Evolutionary conservation across 345 rosid genomes (phyloP), one percentile per base, ranked within the genome.

Genomic region (Mercurialis annua): DNA sequence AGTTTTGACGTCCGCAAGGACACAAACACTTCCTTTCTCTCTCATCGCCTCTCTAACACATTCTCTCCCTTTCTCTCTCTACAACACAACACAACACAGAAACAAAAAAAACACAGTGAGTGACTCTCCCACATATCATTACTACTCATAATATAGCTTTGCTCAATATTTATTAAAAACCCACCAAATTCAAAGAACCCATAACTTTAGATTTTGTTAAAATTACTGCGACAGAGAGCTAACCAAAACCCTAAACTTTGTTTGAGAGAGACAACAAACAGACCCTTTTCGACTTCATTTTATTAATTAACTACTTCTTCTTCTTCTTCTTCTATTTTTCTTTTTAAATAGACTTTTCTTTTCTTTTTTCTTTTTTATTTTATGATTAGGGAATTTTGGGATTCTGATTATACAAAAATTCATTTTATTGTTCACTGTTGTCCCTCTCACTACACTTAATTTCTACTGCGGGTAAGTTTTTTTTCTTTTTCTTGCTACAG

Each of bases 1-100:
- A 65, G 58, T 64, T 71, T 71, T 65, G 70, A 89, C 96, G 96
- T 92, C 96, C 98, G 93, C 94, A 84, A 92, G 92, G 90, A 78
- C 85, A 73, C 82, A 58, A 48, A 55, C 63, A 46, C 82, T 54
- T 68, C 42, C 71, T 58, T 46, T 60, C 81, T 38, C 76, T 67
- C 72, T 50, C 71, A 44, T 47, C 78, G 80, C 77, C 81, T 80
- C 82, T 80, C 86, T 78, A 71, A 73, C n/a, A 81, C 42, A 6
- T 47, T n/a, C 62, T 73, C 70, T 69, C 69, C 65, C 74, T 69
- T 36, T 64, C n/a, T n/a, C n/a, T n/a, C n/a, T n/a, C n/a, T 30
- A 18, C 62, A 31, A 3, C 60, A 4, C 65, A 38, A 3, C 44
- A 1, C 44, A 3, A 1, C 44, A 62, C 44, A 27, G 23, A 67